phyloP scores from a whole-genome alignment of 2,329 filamentous ascomycete species.

The Berkeleyomyces basicola region DNA sequence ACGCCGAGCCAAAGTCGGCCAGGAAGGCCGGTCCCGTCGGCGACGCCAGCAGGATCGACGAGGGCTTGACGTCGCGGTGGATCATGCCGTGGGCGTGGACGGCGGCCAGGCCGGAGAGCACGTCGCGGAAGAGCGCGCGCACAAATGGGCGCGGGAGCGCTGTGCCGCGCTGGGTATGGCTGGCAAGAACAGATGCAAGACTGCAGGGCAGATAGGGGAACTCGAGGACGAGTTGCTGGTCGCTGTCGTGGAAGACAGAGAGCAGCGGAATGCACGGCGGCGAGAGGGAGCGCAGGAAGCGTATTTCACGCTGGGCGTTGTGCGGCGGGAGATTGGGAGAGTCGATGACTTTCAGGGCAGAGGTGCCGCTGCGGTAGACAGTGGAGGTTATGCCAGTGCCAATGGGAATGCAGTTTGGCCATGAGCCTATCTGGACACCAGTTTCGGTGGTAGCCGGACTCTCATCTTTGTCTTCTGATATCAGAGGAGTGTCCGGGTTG shows the following conservation, averaged over 20 bases:
- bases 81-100: slow-evolving; percentile 65
- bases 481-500: slow-evolving; percentile 3
- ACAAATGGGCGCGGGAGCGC: slow-evolving; percentile 13
- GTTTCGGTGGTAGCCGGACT: not conserved
- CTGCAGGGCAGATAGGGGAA: slow-evolving; percentile 73
- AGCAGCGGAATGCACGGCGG: slow-evolving; percentile 48
- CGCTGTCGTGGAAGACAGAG: slow-evolving; percentile 55
- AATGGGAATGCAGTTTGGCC: slow-evolving; percentile 36
- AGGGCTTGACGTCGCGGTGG: slow-evolving; percentile 87
- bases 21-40: slow-evolving; percentile 57
- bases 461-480: not conserved
- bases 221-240: slow-evolving; percentile 57
- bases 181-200: slow-evolving; percentile 46
- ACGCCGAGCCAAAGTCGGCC: slow-evolving; percentile 85
- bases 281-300: slow-evolving; percentile 46
- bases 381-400: slow-evolving; percentile 61
- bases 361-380: slow-evolving; percentile 51
- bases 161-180: slow-evolving; percentile 19
- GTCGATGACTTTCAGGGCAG: slow-evolving; percentile 75
- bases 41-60: slow-evolving; percentile 61
- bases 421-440: slow-evolving; percentile 36
- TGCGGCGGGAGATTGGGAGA: slow-evolving; percentile 63
- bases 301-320: slow-evolving; percentile 62
- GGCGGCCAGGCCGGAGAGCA: slow-evolving; percentile 54
- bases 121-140: slow-evolving; percentile 38